Percentiles rank a stretch among this genome's conserved stretches.
phyloP scores from a whole-genome alignment of 2,329 filamentous ascomycete species.

The Diplodia corticola region DNA sequence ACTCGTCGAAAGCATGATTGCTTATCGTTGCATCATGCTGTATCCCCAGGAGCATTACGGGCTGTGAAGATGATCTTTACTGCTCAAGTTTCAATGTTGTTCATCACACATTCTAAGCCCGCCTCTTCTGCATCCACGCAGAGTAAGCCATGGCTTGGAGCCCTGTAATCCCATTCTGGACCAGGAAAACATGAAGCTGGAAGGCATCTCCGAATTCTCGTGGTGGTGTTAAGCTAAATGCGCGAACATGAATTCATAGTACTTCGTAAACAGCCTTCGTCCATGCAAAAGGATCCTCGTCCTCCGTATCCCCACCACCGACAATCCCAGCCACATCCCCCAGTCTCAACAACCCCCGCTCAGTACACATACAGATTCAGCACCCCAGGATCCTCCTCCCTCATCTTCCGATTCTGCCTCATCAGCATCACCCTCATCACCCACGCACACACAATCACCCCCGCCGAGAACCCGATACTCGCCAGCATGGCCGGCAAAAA shows the following conservation, averaged over 20 bases:
- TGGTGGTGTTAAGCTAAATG: neutral
- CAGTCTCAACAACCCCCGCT: neutral
- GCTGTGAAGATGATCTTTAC: too few relatives aligned
- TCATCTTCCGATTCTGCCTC: constrained; percentile 36
- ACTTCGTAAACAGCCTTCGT: neutral
- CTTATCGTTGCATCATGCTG: neutral
- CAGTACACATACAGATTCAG: constrained; percentile 8
- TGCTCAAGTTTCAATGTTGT: too few relatives aligned
- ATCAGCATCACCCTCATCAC: constrained; percentile 34
- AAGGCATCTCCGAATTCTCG: too few relatives aligned
- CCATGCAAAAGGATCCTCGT: neutral
- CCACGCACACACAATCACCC: constrained; percentile 35
- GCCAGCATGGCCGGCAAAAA: constrained; percentile 35
- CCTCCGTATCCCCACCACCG: neutral
- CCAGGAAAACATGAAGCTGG: too few relatives aligned
- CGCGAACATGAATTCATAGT: neutral
- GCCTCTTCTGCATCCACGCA: too few relatives aligned
- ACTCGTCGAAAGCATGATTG: neutral
- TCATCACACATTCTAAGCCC: too few relatives aligned
- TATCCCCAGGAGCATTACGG: too few relatives aligned
- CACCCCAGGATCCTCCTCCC: constrained; percentile 24
- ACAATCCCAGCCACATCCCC: neutral
- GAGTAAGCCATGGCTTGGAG: too few relatives aligned
- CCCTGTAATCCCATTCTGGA: too few relatives aligned
- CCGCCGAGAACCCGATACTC: constrained; percentile 36